Base-by-base conservation (phyloP, 2,329 filamentous ascomycete genomes). In the Fusarium illudens region DNA sequence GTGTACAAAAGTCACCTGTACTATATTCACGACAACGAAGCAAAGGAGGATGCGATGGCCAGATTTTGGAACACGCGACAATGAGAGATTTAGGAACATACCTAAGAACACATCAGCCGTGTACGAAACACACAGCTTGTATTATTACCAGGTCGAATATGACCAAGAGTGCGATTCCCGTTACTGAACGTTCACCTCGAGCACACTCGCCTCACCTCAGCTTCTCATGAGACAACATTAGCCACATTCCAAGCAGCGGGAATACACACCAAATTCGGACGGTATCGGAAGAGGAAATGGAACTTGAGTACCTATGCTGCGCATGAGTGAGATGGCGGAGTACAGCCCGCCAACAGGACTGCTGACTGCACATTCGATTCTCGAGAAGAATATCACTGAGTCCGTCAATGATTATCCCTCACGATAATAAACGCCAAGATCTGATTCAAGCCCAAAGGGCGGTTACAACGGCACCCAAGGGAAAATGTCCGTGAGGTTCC, bases 1-100 rank as follows among this genome's bases (percentile, higher is more conserved):
- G 37, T 62, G 67, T 64, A 62, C 22, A 53, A 70, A 32, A 67
- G 7, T 51, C 6, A 57, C 50, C 52, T 69, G 66, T 69, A 69
- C 42, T 64, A 61, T 61, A 70, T 53, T 62, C 32, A 48, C 25
- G 36, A 48, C 48, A 46, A 59, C n/a, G 44, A 52, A 59, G 36
- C 42, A 30, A 36, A 44, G 27, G 57, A 50, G 36, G 29, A 33
- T 20, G n/a, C 22, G 12, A 22, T 11, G 46, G 25, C 32, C 44
- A 42, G 19, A 33, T 34, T 27, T 46, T 64, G 39, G 25, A 55
- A 39, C n/a, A 19, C 32, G 25, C 22, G 53, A 33, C 22, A 17
- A 70, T 34, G 58, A 58, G 46, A 51, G n/a, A 46, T 33, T 10
- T 22, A 36, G 36, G 7, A 30, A 61, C 30, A 54, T 57, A 58